phyloP scores from a whole-genome alignment of 495 filamentous ascomycete species.

The Aspergillus affinis region DNA sequence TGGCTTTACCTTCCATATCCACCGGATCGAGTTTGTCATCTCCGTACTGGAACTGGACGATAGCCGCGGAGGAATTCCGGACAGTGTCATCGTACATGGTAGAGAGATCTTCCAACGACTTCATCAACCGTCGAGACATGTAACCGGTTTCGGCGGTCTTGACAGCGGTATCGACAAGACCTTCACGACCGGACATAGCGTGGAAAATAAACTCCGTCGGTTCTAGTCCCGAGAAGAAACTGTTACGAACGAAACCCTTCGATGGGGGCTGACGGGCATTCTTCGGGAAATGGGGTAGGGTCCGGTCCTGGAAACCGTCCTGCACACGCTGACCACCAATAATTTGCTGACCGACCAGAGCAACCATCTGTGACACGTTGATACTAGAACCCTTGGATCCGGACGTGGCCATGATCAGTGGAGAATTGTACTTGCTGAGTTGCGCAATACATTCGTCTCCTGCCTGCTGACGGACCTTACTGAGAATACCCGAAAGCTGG shows the following conservation, averaged over 20 bases:
- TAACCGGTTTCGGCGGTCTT: constrained; percentile 99
- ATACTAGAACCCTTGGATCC: constrained; percentile 95
- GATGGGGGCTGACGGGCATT: constrained; percentile 85
- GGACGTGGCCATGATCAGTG: constrained; percentile 94
- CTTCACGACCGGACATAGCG: constrained; percentile 97
- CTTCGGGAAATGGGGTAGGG: constrained; percentile 92
- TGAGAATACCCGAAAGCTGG: constrained; percentile 84
- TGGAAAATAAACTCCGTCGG: constrained; percentile 97
- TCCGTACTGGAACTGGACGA: constrained; percentile 97
- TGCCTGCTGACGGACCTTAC: constrained; percentile 82
- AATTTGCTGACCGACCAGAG: constrained; percentile 95
- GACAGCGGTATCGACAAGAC: constrained; percentile 98
- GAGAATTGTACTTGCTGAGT: constrained; percentile 87
- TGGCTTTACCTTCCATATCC: constrained; percentile 94
- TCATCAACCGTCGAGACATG: constrained; percentile 98
- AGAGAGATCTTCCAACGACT: constrained; percentile 91
- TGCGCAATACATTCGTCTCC: constrained; percentile 89
- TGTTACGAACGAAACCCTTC: constrained; percentile 96
- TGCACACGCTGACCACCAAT: constrained; percentile 90
- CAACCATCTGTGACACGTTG: constrained; percentile 99
- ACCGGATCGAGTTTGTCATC: constrained; percentile 93
- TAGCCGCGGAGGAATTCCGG: constrained; percentile 75
- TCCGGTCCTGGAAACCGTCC: constrained; percentile 95
- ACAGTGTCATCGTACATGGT: constrained; percentile 93
- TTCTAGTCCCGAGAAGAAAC: constrained; percentile 90